Evolutionary conservation across 805 yeast species (phyloP).

Genomic region (Debaryomyces hansenii): DNA sequence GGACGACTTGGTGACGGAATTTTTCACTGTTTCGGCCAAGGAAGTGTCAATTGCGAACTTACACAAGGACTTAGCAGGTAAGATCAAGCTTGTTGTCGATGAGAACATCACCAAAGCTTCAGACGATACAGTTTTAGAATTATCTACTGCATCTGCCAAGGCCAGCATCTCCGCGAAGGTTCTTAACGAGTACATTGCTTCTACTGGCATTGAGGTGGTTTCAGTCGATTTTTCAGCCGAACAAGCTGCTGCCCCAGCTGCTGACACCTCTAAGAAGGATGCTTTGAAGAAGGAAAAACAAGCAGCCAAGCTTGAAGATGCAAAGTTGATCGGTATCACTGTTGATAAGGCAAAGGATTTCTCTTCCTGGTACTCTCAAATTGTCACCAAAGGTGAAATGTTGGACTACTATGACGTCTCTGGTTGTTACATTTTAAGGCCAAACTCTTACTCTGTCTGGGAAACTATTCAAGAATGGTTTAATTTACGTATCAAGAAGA

Average conservation of each 20-base stretch:
- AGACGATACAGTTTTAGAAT: slow-evolving; percentile 36
- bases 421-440: slow-evolving; percentile 97
- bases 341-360: slow-evolving; percentile 90
- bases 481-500: slow-evolving; percentile 71
- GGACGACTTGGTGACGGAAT: slow-evolving; percentile 70
- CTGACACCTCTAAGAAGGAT: slow-evolving; percentile 25
- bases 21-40: slow-evolving; percentile 57
- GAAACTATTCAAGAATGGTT: slow-evolving; percentile 90
- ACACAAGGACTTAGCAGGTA: slow-evolving; percentile 46
- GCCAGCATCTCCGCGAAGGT: slow-evolving; percentile 49
- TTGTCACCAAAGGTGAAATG: slow-evolving; percentile 96
- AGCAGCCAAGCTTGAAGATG: slow-evolving; percentile 70
- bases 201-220: slow-evolving; percentile 51
- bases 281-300: slow-evolving; percentile 37
- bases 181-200: slow-evolving; percentile 45
- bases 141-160: slow-evolving; percentile 54
- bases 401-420: slow-evolving; percentile 97
- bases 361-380: slow-evolving; percentile 97
- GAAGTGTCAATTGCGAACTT: slow-evolving; percentile 62
- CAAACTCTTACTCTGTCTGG: slow-evolving; percentile 93
- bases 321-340: slow-evolving; percentile 93
- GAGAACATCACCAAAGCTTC: slow-evolving; percentile 42
- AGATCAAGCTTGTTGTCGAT: slow-evolving; percentile 62
- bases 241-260: slow-evolving; percentile 37
- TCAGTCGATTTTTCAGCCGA: slow-evolving; percentile 56